Evolutionary conservation across 495 filamentous ascomycete genomes (phyloP), one percentile per base, ranked within the genome.

Genomic region (Hamigera avellanea): DNA sequence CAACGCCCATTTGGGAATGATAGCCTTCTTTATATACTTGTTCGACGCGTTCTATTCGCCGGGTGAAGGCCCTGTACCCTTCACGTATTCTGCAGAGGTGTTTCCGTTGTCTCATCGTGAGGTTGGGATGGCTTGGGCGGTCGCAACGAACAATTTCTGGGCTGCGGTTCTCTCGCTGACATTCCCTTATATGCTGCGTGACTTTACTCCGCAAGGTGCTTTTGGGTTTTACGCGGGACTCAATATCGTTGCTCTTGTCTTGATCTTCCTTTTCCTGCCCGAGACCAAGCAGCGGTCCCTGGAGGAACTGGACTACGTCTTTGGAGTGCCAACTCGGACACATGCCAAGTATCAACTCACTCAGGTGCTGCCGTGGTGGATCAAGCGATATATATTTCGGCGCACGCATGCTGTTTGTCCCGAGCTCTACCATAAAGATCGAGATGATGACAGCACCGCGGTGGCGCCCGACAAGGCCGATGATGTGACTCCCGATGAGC

Each of bases 261-360:
- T 82, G 61, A 81, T 86, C 43, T 81, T 85, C 54, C 62, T 86
- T 34, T 84, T 69, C 57, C 67, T 89, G 5, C 81, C 80, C 8
- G 83, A 87, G 57, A 86, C 83, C 0, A 87, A 86, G 55, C 81
- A 83, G 50, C 69, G 73, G 19, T 83, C 81, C 3, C 71, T 88
- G 8, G 83, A 93, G 56, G 85, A 93, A 52, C 64, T 93, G 25
- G 83, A 93, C 57, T 85, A 86, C 50, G 74, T 93, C 37, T 93
- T 86, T 42, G 80, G 74, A 5, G 80, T 86, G 8, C 79, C 79
- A 0, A 80, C 72, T 15, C 48, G 67, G 29, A 66, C 64, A 23
- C 80, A 84, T 49, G 70, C 70, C 48, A 40, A 42, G 21, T 83
- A 86, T 49, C 81, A 91, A 57, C 19, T 75, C 19, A 68, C 52